A percentile compares a stretch with the other conserved stretches of the same genome.
Evolutionary conservation across 176 grass and related monocot species (phyloP).

Genomic region (Rhynchospora pubera): DNA sequence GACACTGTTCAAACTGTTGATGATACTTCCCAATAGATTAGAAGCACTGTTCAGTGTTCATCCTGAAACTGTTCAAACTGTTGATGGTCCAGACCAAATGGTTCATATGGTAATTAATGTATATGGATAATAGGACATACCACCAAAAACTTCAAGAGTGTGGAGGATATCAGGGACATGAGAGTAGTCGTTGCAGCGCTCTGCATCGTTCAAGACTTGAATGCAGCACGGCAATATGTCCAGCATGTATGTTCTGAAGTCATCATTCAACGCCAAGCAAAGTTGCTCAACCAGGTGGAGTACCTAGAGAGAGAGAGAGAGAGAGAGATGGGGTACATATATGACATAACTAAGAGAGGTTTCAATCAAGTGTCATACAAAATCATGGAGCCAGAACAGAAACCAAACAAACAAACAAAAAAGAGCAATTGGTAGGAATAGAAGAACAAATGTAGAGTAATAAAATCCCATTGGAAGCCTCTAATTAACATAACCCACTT

Average conservation of each 20-base stretch:
- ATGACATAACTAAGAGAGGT: not conserved
- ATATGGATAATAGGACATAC: conserved; percentile 31
- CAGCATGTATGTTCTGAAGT: conserved; percentile 87
- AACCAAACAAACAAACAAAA: no score
- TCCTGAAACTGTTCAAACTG: no score
- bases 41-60: no score
- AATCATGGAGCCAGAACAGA: not conserved
- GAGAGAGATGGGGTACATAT: not conserved
- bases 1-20: not conserved
- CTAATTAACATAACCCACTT: no score
- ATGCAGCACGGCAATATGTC: conserved; percentile 83
- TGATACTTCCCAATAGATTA: no score
- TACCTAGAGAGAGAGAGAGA: conserved; percentile 37
- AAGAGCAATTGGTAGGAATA: no score
- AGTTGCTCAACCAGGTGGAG: conserved; percentile 96
- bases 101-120: not conserved
- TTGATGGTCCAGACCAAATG: not conserved
- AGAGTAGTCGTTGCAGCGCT: conserved; percentile 90
- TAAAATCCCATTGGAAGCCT: no score
- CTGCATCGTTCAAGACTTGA: conserved; percentile 93
- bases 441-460: no score
- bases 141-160: conserved; percentile 93
- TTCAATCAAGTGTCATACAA: no score
- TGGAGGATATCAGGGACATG: conserved; percentile 91
- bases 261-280: conserved; percentile 94